Evolutionary conservation across 345 rosid genomes (phyloP).

Genomic region (Gossypium longicalyx): DNA sequence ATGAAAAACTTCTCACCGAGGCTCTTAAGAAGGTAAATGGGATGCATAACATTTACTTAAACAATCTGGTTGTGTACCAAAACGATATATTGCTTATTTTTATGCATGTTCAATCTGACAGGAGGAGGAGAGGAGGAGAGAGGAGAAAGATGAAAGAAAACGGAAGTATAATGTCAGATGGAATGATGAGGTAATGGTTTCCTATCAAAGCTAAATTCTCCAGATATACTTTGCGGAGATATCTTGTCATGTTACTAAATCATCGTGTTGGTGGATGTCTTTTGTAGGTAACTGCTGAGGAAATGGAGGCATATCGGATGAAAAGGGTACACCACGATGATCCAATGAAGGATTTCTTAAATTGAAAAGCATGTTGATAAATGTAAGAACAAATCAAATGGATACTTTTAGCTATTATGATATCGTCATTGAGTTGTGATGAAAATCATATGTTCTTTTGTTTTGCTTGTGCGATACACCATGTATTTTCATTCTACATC

Average conservation of each 20-base stretch:
- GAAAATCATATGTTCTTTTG: not conserved
- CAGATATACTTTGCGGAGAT: not conserved
- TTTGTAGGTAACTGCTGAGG: slow-evolving; percentile 39
- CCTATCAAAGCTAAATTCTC: not conserved
- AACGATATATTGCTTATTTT: not conserved
- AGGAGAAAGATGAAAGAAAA: slow-evolving; percentile 56
- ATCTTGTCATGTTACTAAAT: not conserved
- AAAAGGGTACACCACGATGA: slow-evolving; percentile 46
- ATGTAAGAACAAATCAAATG: not conserved
- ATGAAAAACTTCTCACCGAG: slow-evolving; percentile 37
- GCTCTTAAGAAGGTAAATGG: slow-evolving; percentile 49
- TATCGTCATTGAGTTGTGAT: not conserved
- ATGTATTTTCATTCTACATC: not conserved
- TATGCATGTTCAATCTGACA: slow-evolving; percentile 4
- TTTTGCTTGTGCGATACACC: not conserved
- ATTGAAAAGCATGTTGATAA: slow-evolving; percentile 14
- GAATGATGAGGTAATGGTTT: slow-evolving; percentile 32
- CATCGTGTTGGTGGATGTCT: not conserved
- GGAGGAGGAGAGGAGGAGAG: slow-evolving; percentile 47
- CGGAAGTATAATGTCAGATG: slow-evolving; percentile 44
- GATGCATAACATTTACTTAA: not conserved
- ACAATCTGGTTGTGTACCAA: not conserved
- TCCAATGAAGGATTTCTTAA: slow-evolving; percentile 51
- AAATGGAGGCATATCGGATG: slow-evolving; percentile 62
- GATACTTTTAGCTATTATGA: not conserved